Percentiles rank a stretch among this genome's conserved stretches.
phyloP scores from a whole-genome alignment of 495 filamentous ascomycete species.

The Aspergillus sclerotiicarbonarius region DNA sequence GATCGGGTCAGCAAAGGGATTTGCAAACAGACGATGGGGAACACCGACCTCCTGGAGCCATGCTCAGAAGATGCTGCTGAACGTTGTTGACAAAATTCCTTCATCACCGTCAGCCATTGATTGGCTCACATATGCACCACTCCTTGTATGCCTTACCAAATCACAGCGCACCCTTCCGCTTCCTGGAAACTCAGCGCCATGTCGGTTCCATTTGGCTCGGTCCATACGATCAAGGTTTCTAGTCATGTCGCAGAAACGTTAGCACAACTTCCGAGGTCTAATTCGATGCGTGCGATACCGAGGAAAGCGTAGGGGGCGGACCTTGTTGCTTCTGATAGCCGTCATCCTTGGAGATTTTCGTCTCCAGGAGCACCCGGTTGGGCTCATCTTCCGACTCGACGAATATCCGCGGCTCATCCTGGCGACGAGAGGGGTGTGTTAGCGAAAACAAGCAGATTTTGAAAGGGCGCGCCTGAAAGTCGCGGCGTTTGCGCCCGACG shows the following conservation, averaged over 20 bases:
- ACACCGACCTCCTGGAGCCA: slow-evolving; percentile 50
- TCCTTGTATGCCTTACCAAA: slow-evolving; percentile 62
- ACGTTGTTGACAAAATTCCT: slow-evolving; percentile 91
- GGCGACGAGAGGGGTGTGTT: slow-evolving; percentile 9
- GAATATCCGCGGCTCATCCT: slow-evolving; percentile 83
- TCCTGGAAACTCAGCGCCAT: slow-evolving; percentile 99
- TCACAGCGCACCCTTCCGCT: slow-evolving; percentile 86
- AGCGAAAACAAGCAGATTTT: slow-evolving; percentile 6
- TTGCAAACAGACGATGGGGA: neutral
- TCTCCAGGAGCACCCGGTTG: slow-evolving; percentile 79
- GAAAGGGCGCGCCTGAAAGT: slow-evolving; percentile 7
- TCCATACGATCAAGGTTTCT: slow-evolving; percentile 99
- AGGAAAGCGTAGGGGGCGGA: slow-evolving; percentile 30
- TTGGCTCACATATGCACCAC: slow-evolving; percentile 7
- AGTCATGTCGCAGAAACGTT: slow-evolving; percentile 25
- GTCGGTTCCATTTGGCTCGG: slow-evolving; percentile 79
- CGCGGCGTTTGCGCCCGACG: slow-evolving; percentile 22
- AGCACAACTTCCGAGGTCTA: slow-evolving; percentile 15
- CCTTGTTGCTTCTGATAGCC: slow-evolving; percentile 98
- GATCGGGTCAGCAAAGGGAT: slow-evolving; percentile 15
- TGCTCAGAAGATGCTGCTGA: slow-evolving; percentile 63
- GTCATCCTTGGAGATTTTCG: slow-evolving; percentile 87
- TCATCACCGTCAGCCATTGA: slow-evolving; percentile 19
- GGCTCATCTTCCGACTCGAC: slow-evolving; percentile 93
- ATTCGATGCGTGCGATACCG: slow-evolving; percentile 4